Evolutionary conservation across 106 monocot genomes (phyloP).

Genomic region (Platanthera guangdongensis): DNA sequence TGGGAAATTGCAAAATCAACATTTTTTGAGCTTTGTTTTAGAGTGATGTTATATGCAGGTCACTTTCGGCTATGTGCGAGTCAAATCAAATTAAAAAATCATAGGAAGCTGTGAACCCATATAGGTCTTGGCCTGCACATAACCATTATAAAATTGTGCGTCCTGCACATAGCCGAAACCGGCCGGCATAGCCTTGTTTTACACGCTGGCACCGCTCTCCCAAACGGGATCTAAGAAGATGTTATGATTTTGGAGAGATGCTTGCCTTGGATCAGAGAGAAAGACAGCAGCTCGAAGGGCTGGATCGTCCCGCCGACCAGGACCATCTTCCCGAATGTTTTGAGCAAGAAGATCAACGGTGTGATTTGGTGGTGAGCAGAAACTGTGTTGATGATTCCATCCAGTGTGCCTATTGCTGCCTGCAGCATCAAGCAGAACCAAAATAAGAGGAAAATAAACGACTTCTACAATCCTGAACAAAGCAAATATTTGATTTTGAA

Average conservation of each 20-base stretch:
- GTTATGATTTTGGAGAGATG: background rate
- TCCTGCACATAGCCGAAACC: too few species aligned
- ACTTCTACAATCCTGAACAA: background rate
- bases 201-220: too few species aligned
- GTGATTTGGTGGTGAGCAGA: slow-evolving; percentile 15
- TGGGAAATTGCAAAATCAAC: too few species aligned
- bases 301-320: slow-evolving; percentile 13
- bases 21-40: too few species aligned
- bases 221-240: background rate
- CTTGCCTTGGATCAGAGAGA: slow-evolving; percentile 6
- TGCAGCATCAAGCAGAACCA: background rate
- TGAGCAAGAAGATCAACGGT: slow-evolving; percentile 15
- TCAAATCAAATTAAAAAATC: too few species aligned
- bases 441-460: background rate
- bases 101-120: too few species aligned
- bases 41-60: too few species aligned
- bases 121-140: too few species aligned
- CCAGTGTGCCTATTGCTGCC: slow-evolving; percentile 16
- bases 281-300: slow-evolving; percentile 16
- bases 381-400: slow-evolving; percentile 26
- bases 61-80: too few species aligned
- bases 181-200: too few species aligned
- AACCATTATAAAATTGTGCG: too few species aligned
- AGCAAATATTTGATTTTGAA: background rate
- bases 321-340: slow-evolving; percentile 16